Percentiles rank a stretch among this genome's conserved stretches.
These are phyloP conservation scores for Mycena crocata DNA, from an alignment of 768 basidiomycete genomes.

Conservation along the genomic window DNA sequence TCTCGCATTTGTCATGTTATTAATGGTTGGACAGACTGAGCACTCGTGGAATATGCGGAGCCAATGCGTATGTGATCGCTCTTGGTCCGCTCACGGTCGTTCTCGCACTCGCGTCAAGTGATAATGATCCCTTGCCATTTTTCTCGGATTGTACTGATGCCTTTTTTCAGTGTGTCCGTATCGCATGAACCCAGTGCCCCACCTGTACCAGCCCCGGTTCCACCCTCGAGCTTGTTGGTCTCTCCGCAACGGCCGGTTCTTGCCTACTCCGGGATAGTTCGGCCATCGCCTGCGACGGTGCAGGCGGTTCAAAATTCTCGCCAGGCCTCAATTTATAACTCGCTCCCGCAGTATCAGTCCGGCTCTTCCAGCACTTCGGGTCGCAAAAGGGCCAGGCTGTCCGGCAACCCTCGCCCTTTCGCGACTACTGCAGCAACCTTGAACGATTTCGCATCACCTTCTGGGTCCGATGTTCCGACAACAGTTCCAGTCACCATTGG, in stretches of 20 bases:
- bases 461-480: background rate
- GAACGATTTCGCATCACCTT: background rate
- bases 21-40: background rate
- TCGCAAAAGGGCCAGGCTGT: background rate
- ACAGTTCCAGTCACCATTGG: background rate
- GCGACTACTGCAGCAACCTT: background rate
- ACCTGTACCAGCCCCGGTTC: no score
- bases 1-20: background rate
- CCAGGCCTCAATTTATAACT: background rate
- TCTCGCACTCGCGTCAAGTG: no score
- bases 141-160: no score
- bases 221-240: background rate
- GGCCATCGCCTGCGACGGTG: background rate
- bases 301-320: background rate
- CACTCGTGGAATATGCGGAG: background rate
- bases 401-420: background rate
- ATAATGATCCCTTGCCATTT: no score
- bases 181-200: background rate
- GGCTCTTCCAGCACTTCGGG: no score
- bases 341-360: background rate
- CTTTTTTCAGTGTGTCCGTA: no score
- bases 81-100: slow-evolving; percentile 1
- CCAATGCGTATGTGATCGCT: background rate
- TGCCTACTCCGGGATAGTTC: background rate
- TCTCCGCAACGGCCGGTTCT: slow-evolving; percentile 4